Evolutionary conservation across 139 green algal genomes (phyloP).

Genomic region (Coccomyxa sp.): DNA sequence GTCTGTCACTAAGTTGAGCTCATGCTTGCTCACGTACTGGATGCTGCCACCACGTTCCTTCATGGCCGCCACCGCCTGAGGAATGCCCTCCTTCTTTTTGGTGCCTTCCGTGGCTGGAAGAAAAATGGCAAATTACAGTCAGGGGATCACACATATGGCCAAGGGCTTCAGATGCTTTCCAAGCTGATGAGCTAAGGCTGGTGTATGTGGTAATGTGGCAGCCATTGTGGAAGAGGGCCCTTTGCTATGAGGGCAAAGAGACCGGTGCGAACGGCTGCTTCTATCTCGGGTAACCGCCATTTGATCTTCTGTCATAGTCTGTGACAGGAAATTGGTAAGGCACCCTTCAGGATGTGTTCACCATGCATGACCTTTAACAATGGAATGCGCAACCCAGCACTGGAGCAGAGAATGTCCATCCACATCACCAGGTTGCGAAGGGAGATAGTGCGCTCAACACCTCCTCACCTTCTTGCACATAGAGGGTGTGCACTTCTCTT

Average conservation of each 20-base stretch:
- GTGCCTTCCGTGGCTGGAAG: neutral
- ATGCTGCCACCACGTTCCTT: conserved; percentile 30
- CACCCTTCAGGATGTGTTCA: conserved; percentile 25
- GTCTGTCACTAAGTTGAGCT: conserved; percentile 81
- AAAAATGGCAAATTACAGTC: neutral
- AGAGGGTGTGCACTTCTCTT: conserved; percentile 31
- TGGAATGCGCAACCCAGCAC: neutral
- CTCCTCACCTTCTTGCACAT: conserved; percentile 39
- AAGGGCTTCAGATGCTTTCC: too few relatives aligned
- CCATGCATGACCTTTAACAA: neutral
- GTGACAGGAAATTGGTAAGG: conserved; percentile 73
- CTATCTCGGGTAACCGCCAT: conserved; percentile 59
- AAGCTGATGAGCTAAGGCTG: neutral
- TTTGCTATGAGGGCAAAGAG: conserved; percentile 2
- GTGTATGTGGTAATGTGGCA: neutral
- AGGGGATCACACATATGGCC: too few relatives aligned
- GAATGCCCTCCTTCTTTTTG: neutral
- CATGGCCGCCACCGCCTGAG: conserved; percentile 18
- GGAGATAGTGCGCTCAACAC: neutral
- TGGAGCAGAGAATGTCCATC: neutral
- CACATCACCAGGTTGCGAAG: neutral
- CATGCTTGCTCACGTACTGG: conserved; percentile 58
- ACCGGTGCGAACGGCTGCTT: conserved; percentile 15
- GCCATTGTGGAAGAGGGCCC: neutral
- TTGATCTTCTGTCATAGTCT: conserved; percentile 60